These are phyloP conservation scores for Cladophialophora chaetospira DNA, from an alignment of 2,329 filamentous ascomycete genomes.

Conservation along the genomic window DNA sequence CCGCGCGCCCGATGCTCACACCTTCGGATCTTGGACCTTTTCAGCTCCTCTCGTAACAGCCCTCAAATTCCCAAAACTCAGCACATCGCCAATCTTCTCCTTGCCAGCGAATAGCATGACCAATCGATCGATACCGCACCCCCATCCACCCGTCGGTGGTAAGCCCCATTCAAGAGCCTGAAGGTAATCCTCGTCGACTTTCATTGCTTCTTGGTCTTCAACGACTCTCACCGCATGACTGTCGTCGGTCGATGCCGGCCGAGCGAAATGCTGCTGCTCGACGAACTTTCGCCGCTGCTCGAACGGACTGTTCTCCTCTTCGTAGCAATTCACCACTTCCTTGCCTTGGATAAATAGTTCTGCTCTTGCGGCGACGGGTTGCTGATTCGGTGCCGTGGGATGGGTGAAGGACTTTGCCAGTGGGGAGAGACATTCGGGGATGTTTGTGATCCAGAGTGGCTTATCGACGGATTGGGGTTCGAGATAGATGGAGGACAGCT, in stretches of 20 bases:
- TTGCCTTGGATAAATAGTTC: constrained; percentile 80
- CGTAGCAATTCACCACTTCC: constrained; percentile 95
- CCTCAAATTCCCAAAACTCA: constrained; percentile 84
- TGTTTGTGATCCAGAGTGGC: constrained; percentile 85
- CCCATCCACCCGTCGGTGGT: constrained; percentile 97
- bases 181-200: constrained; percentile 78
- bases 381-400: constrained; percentile 58
- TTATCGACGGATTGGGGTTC: constrained; percentile 69
- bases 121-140: constrained; percentile 85
- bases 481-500: constrained; percentile 72
- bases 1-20: background rate
- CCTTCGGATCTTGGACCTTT: background rate
- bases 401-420: constrained; percentile 84
- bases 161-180: constrained; percentile 83
- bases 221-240: constrained; percentile 45
- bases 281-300: constrained; percentile 83
- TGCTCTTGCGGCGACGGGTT: constrained; percentile 76
- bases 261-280: constrained; percentile 52
- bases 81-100: constrained; percentile 77
- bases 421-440: constrained; percentile 87
- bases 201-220: constrained; percentile 50
- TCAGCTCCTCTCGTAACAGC: constrained; percentile 41
- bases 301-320: constrained; percentile 93
- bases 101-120: constrained; percentile 86
- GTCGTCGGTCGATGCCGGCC: background rate